Conservation (phyloP, 139 green algal genomes). For the Eudorina sp. region DNA sequence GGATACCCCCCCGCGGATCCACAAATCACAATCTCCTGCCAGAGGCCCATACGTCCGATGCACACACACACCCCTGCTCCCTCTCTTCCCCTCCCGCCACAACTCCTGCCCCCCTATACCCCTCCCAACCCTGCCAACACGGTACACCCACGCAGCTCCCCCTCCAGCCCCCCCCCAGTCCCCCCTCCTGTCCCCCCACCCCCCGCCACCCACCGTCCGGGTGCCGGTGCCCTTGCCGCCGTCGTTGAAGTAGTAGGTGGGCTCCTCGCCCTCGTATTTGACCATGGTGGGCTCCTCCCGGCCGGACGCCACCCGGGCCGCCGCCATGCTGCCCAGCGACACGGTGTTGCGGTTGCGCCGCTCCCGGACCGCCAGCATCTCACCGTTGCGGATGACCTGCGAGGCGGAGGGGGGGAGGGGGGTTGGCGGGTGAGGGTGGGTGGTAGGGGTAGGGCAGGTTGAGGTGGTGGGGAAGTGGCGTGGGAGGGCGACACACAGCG, state of each 20-base stretch:
- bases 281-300: conserved; percentile 59
- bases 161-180: too few species aligned
- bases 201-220: conserved; percentile 58
- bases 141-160: too few species aligned
- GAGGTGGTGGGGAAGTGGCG: neutral
- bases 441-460: neutral
- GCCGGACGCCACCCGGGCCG: conserved; percentile 3
- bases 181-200: too few species aligned
- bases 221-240: conserved; percentile 68
- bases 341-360: conserved; percentile 78
- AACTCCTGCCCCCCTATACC: too few species aligned
- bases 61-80: too few species aligned
- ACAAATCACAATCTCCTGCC: too few species aligned
- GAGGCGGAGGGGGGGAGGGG: conserved; percentile 18
- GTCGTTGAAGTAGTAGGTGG: conserved; percentile 92
- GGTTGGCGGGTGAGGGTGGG: too few species aligned
- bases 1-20: too few species aligned
- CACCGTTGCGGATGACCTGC: conserved; percentile 96
- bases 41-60: too few species aligned
- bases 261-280: conserved; percentile 53
- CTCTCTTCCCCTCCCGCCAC: too few species aligned
- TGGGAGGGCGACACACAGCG: neutral
- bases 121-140: too few species aligned
- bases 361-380: conserved; percentile 94
- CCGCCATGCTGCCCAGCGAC: conserved; percentile 71